These are phyloP conservation scores for Penicillium longicatenatum DNA, from an alignment of 495 filamentous ascomycete species.

Conservation along the genomic window DNA sequence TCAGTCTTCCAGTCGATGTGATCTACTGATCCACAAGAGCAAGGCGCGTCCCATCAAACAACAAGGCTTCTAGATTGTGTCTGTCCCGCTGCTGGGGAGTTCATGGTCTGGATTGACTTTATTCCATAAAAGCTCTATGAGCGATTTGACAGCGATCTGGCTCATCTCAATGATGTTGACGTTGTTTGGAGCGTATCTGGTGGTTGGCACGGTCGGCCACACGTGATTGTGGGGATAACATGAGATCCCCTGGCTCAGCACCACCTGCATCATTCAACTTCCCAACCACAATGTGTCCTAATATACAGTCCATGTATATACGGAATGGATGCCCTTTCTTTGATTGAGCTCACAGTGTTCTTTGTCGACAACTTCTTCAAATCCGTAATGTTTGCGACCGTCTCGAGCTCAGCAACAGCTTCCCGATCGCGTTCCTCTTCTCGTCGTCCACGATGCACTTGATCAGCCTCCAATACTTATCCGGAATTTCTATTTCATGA, in stretches of 20 bases:
- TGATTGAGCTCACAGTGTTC: slow-evolving; percentile 5
- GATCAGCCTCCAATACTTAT: slow-evolving; percentile 34
- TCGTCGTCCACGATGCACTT: slow-evolving; percentile 27
- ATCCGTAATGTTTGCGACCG: slow-evolving; percentile 16
- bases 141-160: neutral
- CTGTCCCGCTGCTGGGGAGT: slow-evolving; percentile 49
- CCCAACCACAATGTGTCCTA: neutral
- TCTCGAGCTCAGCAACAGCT: slow-evolving; percentile 31
- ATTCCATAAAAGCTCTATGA: neutral
- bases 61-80: slow-evolving; percentile 14
- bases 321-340: neutral
- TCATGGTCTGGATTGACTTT: slow-evolving; percentile 36
- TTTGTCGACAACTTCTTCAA: slow-evolving; percentile 4
- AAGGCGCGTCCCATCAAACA: slow-evolving; percentile 2
- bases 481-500: slow-evolving; percentile 39
- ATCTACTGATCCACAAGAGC: slow-evolving; percentile 10
- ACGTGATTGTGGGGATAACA: slow-evolving; percentile 7
- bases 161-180: slow-evolving; percentile 9
- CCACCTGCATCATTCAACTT: neutral
- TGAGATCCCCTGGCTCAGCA: neutral
- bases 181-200: neutral
- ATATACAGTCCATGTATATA: neutral
- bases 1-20: slow-evolving; percentile 3
- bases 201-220: neutral
- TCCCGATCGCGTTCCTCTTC: slow-evolving; percentile 35